Evolutionary conservation across 345 rosid species (phyloP).

Genomic region (Hibiscus trionum): DNA sequence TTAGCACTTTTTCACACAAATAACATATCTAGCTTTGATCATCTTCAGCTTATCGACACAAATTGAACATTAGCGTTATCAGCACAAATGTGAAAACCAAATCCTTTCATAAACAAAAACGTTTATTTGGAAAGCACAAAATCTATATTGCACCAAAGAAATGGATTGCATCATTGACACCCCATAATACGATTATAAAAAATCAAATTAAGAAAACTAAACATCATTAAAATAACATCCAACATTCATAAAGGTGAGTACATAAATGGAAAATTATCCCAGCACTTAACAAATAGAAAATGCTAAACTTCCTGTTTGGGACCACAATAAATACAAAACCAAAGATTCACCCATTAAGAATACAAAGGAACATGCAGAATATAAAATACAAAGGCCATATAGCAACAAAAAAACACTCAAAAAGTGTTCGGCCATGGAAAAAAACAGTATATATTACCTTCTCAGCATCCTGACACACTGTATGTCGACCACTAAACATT

Average conservation of each 20-base stretch:
- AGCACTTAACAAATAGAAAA: neutral
- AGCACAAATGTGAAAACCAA: neutral
- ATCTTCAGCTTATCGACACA: neutral
- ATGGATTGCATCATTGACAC: neutral
- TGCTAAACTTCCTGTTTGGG: neutral
- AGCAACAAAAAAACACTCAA: neutral
- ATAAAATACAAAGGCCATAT: neutral
- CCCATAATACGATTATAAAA: neutral
- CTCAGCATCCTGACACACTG: conserved; percentile 44
- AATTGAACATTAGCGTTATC: neutral
- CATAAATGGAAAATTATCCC: neutral
- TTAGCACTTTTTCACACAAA: neutral
- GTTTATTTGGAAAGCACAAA: neutral
- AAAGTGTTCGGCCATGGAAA: neutral
- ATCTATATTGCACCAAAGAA: neutral
- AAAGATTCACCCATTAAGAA: too few relatives aligned
- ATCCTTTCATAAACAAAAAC: neutral
- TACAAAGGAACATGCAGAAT: neutral
- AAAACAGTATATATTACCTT: conserved; percentile 27
- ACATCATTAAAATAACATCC: neutral
- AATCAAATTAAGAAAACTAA: neutral
- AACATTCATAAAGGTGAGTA: neutral
- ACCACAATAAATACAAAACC: neutral
- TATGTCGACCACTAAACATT: conserved; percentile 84
- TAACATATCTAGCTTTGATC: neutral